These are phyloP conservation scores for Calonectria naviculata DNA, from an alignment of 2,329 filamentous ascomycete genomes.

Conservation along the genomic window DNA sequence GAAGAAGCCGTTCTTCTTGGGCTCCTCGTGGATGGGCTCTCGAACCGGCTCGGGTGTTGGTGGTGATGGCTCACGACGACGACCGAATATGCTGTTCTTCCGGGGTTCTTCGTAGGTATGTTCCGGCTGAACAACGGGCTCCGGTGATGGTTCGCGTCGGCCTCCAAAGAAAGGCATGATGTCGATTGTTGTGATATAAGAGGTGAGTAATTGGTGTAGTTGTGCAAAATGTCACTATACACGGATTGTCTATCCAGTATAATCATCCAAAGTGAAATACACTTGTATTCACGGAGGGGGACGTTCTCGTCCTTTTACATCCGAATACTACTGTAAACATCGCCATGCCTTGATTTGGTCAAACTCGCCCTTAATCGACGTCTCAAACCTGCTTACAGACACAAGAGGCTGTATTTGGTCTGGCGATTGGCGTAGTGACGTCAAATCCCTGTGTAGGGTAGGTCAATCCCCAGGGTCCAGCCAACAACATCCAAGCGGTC, in stretches of 20 bases:
- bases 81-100: conserved; percentile 49
- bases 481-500: neutral
- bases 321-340: neutral
- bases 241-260: neutral
- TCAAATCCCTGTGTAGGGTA: conserved; percentile 24
- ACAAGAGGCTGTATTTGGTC: conserved; percentile 5
- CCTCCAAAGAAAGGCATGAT: conserved; percentile 47
- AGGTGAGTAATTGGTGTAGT: neutral
- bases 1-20: conserved; percentile 49
- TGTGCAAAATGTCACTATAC: neutral
- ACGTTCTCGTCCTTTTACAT: neutral
- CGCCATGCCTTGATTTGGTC: neutral
- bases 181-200: conserved; percentile 3
- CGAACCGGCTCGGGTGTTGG: conserved; percentile 43
- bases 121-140: conserved; percentile 38
- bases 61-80: conserved; percentile 43
- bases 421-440: conserved; percentile 31
- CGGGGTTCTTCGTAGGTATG: neutral
- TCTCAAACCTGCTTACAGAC: conserved; percentile 19
- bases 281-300: neutral
- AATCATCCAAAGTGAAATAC: neutral
- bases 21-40: conserved; percentile 30
- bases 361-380: neutral
- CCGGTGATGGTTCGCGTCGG: conserved; percentile 40
- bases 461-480: neutral